Evolutionary conservation across 345 rosid genomes (phyloP).

Genomic region (Pugionium cornutum): DNA sequence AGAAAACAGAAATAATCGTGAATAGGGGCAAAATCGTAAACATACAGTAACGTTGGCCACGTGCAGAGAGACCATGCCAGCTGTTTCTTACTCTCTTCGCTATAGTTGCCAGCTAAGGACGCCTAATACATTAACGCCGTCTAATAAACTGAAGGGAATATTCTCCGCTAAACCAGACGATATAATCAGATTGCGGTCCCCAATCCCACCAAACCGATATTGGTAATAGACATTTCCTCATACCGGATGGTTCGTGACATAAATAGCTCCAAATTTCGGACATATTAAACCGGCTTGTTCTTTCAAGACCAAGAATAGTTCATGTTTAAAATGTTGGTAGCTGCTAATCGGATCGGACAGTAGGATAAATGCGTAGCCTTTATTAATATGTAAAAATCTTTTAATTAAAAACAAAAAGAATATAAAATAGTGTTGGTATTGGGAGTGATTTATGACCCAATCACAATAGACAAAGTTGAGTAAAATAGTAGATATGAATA

Average conservation of each 20-base stretch:
- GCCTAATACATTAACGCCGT: conserved; percentile 38
- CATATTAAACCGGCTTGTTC: too few relatives aligned
- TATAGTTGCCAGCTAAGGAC: conserved; percentile 41
- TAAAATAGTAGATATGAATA: conserved; percentile 2
- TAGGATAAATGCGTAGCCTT: too few relatives aligned
- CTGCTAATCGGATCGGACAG: too few relatives aligned
- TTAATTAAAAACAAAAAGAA: too few relatives aligned
- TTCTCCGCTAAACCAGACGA: conserved; percentile 17
- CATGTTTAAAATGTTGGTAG: too few relatives aligned
- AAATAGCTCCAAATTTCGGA: too few relatives aligned
- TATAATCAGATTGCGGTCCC: conserved; percentile 23
- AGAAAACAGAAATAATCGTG: neutral
- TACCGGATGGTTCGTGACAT: conserved; percentile 34
- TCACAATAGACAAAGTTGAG: conserved; percentile 20
- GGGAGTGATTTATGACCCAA: conserved; percentile 29
- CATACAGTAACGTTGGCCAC: conserved; percentile 14
- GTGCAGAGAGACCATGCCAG: conserved; percentile 42
- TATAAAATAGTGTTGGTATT: neutral
- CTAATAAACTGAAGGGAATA: conserved; percentile 13
- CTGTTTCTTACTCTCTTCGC: conserved; percentile 36
- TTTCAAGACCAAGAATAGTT: too few relatives aligned
- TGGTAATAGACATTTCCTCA: conserved; percentile 24
- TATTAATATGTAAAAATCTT: too few relatives aligned
- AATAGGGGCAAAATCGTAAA: conserved; percentile 19
- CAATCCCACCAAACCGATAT: conserved; percentile 21